phyloP scores from a whole-genome alignment of 768 basidiomycete species.

The Mycena pura region DNA sequence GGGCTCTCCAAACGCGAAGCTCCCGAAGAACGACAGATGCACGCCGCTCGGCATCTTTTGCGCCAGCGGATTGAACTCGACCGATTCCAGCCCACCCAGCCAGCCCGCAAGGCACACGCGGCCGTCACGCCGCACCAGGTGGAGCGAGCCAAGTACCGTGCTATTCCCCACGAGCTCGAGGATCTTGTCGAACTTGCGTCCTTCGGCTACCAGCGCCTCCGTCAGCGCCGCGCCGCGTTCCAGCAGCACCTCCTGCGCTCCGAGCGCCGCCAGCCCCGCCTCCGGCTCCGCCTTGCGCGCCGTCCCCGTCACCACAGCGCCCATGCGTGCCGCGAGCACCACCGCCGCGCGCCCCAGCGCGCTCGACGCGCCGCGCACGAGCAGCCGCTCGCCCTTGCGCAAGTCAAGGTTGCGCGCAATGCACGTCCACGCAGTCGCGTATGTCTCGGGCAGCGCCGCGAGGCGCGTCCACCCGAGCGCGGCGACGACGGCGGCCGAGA shows the following conservation, averaged over 20 bases:
- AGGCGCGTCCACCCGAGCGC: slow-evolving; percentile 26
- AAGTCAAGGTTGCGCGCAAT: slow-evolving; percentile 28
- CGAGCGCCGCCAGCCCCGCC: slow-evolving; percentile 19
- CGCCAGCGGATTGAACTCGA: slow-evolving; percentile 30
- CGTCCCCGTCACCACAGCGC: slow-evolving; percentile 29
- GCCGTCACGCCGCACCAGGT: slow-evolving; percentile 22
- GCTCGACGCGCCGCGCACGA: slow-evolving; percentile 30
- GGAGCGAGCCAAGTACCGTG: slow-evolving; percentile 26
- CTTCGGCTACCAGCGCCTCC: slow-evolving; percentile 3
- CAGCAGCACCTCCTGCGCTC: slow-evolving; percentile 20
- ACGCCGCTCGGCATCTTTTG: slow-evolving; percentile 33
- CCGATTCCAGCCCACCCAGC: slow-evolving; percentile 27
- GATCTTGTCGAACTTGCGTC: slow-evolving; percentile 26
- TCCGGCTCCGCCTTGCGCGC: slow-evolving; percentile 19
- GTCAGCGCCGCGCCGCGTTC: slow-evolving; percentile 12
- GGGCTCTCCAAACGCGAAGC: slow-evolving; percentile 27
- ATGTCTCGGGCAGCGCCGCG: slow-evolving; percentile 30
- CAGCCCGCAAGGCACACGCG: slow-evolving; percentile 28
- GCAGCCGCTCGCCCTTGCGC: slow-evolving; percentile 19
- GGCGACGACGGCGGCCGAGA: slow-evolving; percentile 11
- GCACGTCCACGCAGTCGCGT: slow-evolving; percentile 31
- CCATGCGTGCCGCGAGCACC: slow-evolving; percentile 23
- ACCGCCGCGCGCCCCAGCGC: slow-evolving; percentile 27
- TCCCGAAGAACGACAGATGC: slow-evolving; percentile 31
- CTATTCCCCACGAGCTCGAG: slow-evolving; percentile 32